Evolutionary conservation across 1,284 basidiomycete species (phyloP).

Genomic region (Rhodotorula sp.): DNA sequence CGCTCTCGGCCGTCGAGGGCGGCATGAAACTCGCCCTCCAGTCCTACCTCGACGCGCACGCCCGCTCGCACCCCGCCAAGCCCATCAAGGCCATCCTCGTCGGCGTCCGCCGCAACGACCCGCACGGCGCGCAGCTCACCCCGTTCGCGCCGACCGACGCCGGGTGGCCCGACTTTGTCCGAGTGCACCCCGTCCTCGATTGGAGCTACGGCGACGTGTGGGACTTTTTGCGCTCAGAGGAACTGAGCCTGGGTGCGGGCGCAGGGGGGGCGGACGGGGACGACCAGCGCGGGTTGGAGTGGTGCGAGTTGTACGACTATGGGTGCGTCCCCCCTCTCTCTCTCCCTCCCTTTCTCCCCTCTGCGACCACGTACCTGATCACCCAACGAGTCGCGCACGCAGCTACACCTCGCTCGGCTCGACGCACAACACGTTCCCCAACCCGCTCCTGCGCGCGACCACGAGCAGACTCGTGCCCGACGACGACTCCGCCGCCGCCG

Average conservation of each 20-base stretch:
- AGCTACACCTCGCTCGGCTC: slow-evolving; percentile 96
- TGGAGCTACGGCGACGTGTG: slow-evolving; percentile 91
- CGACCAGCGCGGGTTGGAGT: slow-evolving; percentile 52
- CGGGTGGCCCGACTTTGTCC: slow-evolving; percentile 84
- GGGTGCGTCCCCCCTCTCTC: slow-evolving; percentile 62
- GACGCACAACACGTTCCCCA: slow-evolving; percentile 89
- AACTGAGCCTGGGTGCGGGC: slow-evolving; percentile 58
- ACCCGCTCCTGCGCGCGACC: slow-evolving; percentile 68
- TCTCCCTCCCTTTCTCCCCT: background rate
- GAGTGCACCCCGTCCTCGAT: slow-evolving; percentile 93
- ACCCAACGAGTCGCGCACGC: background rate
- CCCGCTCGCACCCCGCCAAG: slow-evolving; percentile 39
- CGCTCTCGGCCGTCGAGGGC: slow-evolving; percentile 72
- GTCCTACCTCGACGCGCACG: slow-evolving; percentile 62
- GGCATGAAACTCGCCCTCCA: slow-evolving; percentile 81
- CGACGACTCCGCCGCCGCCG: background rate
- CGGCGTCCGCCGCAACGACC: slow-evolving; percentile 83
- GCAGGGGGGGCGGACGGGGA: background rate
- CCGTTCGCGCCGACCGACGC: slow-evolving; percentile 76
- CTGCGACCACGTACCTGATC: too few species aligned
- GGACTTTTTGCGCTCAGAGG: slow-evolving; percentile 74
- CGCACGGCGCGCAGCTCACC: slow-evolving; percentile 74
- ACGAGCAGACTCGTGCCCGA: slow-evolving; percentile 1
- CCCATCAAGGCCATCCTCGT: slow-evolving; percentile 75
- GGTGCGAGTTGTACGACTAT: slow-evolving; percentile 85